These are phyloP conservation scores for Cladophialophora immunda DNA, from an alignment of 2,329 filamentous ascomycete genomes.

Conservation along the genomic window DNA sequence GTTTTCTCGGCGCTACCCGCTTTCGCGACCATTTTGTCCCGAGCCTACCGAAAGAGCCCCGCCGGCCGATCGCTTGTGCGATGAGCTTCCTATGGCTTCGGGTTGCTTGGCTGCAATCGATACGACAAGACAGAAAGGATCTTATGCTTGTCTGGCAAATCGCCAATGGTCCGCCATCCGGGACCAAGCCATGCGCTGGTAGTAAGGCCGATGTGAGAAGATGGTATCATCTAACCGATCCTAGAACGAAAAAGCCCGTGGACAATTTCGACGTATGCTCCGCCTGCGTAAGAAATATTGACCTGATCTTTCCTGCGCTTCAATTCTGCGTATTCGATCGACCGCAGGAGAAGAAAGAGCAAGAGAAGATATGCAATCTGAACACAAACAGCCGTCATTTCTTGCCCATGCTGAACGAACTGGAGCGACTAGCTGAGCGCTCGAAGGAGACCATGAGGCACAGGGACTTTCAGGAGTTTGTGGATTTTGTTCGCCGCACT, in stretches of 20 bases:
- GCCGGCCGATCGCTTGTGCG: slow-evolving; percentile 73
- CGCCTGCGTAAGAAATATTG: slow-evolving; percentile 75
- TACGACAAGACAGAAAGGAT: slow-evolving; percentile 73
- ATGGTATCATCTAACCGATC: slow-evolving; percentile 81
- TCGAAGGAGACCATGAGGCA: slow-evolving; percentile 46
- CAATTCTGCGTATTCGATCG: slow-evolving; percentile 44
- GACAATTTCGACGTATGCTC: slow-evolving; percentile 78
- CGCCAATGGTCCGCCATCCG: slow-evolving; percentile 65
- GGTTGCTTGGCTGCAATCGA: slow-evolving; percentile 81
- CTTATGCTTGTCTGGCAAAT: slow-evolving; percentile 75
- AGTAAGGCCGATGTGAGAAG: slow-evolving; percentile 63
- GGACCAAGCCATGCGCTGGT: slow-evolving; percentile 67
- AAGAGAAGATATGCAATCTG: slow-evolving; percentile 72
- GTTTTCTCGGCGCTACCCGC: slow-evolving; percentile 72
- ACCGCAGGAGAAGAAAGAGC: slow-evolving; percentile 49
- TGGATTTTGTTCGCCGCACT: slow-evolving; percentile 69
- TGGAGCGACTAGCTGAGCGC: slow-evolving; percentile 62
- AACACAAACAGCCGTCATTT: slow-evolving; percentile 68
- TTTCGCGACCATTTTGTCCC: slow-evolving; percentile 74
- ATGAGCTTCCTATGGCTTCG: slow-evolving; percentile 85
- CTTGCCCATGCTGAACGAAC: slow-evolving; percentile 63
- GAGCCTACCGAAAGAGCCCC: slow-evolving; percentile 65
- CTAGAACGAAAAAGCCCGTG: slow-evolving; percentile 69
- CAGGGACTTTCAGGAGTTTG: slow-evolving; percentile 68
- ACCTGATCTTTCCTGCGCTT: slow-evolving; percentile 77